Percentiles rank a stretch among this genome's conserved stretches.
Evolutionary conservation across 345 rosid species (phyloP).

Genomic region (Gossypium longicalyx): DNA sequence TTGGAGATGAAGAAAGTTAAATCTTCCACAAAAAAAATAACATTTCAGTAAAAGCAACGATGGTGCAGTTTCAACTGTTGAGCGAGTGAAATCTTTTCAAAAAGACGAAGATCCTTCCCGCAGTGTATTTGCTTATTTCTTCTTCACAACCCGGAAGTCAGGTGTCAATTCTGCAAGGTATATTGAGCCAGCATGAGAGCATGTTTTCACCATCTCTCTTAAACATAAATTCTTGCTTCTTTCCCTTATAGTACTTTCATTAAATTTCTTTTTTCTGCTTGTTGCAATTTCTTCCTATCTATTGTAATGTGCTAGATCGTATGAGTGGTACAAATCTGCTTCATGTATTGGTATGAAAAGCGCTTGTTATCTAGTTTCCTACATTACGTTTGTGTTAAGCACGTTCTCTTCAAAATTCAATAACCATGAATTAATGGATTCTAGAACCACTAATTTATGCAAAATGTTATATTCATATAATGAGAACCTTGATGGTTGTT

Average conservation of each 20-base stretch:
- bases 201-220: slow-evolving; percentile 26
- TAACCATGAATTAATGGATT: background rate
- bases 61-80: slow-evolving; percentile 49
- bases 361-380: background rate
- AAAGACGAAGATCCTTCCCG: slow-evolving; percentile 81
- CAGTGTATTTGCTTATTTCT: slow-evolving; percentile 83
- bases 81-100: slow-evolving; percentile 70
- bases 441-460: background rate
- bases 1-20: slow-evolving; percentile 13
- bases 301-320: background rate
- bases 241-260: background rate
- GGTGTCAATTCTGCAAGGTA: slow-evolving; percentile 86
- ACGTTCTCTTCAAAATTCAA: background rate
- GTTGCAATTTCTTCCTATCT: background rate
- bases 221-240: background rate
- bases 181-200: slow-evolving; percentile 86
- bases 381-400: background rate
- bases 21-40: slow-evolving; percentile 15
- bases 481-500: background rate
- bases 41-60: slow-evolving; percentile 18
- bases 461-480: background rate
- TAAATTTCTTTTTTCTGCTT: background rate
- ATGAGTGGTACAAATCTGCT: background rate
- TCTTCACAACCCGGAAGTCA: slow-evolving; percentile 86
- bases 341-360: background rate